Conservation (phyloP, 208 protist genomes). For the Endotrypanum monterogeii region DNA sequence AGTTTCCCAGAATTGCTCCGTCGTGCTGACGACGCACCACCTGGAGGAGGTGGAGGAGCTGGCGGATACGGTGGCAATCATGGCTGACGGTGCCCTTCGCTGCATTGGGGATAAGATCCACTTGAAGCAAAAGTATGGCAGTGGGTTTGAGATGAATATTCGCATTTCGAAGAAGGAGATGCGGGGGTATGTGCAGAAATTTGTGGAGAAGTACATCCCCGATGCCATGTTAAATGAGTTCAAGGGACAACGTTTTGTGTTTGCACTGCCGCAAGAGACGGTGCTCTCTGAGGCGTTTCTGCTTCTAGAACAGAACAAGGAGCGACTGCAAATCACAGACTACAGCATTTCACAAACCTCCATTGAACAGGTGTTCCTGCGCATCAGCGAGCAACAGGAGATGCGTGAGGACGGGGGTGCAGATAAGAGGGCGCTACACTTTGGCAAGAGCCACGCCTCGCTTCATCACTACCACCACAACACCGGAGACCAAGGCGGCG, state of each 20-base stretch:
- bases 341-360: constrained; percentile 83
- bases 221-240: constrained; percentile 40
- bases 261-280: constrained; percentile 40
- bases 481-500: constrained; percentile 1
- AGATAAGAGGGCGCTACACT: constrained; percentile 18
- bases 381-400: constrained; percentile 62
- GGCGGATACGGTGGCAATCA: constrained; percentile 72
- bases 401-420: constrained; percentile 31
- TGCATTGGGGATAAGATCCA: constrained; percentile 79
- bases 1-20: constrained; percentile 65
- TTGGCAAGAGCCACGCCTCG: constrained; percentile 35
- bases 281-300: constrained; percentile 46
- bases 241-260: constrained; percentile 49
- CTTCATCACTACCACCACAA: constrained; percentile 30
- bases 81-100: constrained; percentile 73
- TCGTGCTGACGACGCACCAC: constrained; percentile 93
- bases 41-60: constrained; percentile 94
- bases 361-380: constrained; percentile 86
- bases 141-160: constrained; percentile 59
- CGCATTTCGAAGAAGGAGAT: constrained; percentile 33
- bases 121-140: constrained; percentile 74
- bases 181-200: constrained; percentile 31
- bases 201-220: constrained; percentile 42
- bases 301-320: constrained; percentile 38
- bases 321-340: constrained; percentile 51